These are phyloP conservation scores for Phytopythium aichiense DNA, from an alignment of 352 stramenopile species.

Conservation along the genomic window DNA sequence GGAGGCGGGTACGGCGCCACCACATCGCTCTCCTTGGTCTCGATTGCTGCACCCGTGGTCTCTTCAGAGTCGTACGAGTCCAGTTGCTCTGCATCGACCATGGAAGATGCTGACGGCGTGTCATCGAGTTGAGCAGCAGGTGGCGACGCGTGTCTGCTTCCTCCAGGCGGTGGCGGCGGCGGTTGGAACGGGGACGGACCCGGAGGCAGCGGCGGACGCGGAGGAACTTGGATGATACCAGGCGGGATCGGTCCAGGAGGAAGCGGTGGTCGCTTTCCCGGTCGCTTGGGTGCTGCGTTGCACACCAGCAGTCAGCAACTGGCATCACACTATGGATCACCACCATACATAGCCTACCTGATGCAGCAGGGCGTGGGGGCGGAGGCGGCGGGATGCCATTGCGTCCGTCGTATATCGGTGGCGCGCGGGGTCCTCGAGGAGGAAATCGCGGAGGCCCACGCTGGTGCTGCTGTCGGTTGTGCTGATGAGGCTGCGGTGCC, in stretches of 20 bases:
- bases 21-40: conserved; percentile 19
- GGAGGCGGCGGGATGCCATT: not conserved
- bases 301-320: not conserved
- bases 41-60: not conserved
- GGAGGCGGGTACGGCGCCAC: conserved; percentile 33
- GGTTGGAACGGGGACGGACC: conserved; percentile 29
- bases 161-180: conserved; percentile 30
- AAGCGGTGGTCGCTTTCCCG: conserved; percentile 60
- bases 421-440: not conserved
- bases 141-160: conserved; percentile 9
- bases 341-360: not conserved
- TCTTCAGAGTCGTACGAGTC: not conserved
- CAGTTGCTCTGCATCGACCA: conserved; percentile 1
- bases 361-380: conserved; percentile 4
- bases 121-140: conserved; percentile 3
- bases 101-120: not conserved
- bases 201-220: conserved; percentile 45
- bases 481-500: not conserved
- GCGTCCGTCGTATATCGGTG: not conserved
- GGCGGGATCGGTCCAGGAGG: conserved; percentile 48
- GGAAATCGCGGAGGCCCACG: conserved; percentile 5
- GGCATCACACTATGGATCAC: not conserved
- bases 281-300: conserved; percentile 20
- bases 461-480: not conserved
- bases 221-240: conserved; percentile 56